phyloP scores from a whole-genome alignment of 1,284 basidiomycete genomes.

The Sutorius eximius region DNA sequence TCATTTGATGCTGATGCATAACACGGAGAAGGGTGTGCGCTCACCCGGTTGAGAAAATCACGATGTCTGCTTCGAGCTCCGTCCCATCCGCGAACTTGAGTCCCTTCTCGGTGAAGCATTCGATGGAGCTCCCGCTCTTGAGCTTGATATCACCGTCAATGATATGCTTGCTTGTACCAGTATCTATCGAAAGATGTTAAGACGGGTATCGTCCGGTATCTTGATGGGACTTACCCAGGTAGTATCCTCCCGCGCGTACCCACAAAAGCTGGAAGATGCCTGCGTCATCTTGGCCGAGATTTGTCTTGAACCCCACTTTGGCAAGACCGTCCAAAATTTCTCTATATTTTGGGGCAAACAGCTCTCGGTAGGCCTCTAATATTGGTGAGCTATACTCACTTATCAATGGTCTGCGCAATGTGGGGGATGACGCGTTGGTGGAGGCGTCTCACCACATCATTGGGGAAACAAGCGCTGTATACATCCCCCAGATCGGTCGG shows the following conservation, averaged over 20 bases:
- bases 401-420: conserved; percentile 28
- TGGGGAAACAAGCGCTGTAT: conserved; percentile 19
- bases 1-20: background rate
- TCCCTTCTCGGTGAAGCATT: conserved; percentile 35
- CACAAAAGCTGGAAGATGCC: conserved; percentile 40
- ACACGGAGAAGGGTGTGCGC: background rate
- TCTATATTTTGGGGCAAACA: conserved; percentile 4
- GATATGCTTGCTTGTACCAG: conserved; percentile 42
- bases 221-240: conserved; percentile 33
- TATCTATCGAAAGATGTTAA: conserved; percentile 23
- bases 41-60: conserved; percentile 48
- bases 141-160: conserved; percentile 46
- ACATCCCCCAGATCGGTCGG: conserved; percentile 31
- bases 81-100: conserved; percentile 45
- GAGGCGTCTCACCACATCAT: conserved; percentile 13
- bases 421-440: conserved; percentile 19
- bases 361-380: background rate
- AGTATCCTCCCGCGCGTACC: conserved; percentile 43
- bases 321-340: conserved; percentile 42
- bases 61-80: conserved; percentile 45
- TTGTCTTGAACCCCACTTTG: conserved; percentile 46
- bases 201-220: background rate
- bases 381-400: conserved; percentile 15
- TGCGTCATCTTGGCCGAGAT: conserved; percentile 38
- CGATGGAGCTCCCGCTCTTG: conserved; percentile 41